phyloP scores from a whole-genome alignment of 139 green algal genomes.

The Dunaliella sp. region DNA sequence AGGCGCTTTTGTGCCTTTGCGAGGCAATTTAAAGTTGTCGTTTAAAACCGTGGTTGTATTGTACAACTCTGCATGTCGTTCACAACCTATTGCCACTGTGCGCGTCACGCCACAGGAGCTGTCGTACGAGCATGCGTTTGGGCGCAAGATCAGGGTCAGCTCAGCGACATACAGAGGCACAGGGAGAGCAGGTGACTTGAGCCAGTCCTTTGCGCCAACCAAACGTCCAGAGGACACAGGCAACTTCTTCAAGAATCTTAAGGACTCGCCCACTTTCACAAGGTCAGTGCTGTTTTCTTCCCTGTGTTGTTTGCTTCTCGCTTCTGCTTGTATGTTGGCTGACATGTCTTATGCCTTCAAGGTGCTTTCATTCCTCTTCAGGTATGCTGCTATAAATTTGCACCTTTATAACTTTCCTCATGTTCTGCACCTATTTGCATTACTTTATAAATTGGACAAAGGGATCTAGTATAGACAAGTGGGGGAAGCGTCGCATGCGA shows the following conservation, averaged over 20 bases:
- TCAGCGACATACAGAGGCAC: conserved; percentile 27
- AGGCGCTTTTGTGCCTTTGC: not conserved
- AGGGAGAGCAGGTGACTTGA: conserved; percentile 38
- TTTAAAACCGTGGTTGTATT: not conserved
- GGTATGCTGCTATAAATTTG: too few species aligned
- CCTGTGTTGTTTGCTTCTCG: too few species aligned
- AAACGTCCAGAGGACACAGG: conserved; percentile 36
- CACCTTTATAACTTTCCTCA: too few species aligned
- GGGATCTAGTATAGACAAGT: too few species aligned
- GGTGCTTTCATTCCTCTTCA: too few species aligned
- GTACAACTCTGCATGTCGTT: not conserved
- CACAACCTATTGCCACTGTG: not conserved
- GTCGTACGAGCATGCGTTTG: conserved; percentile 30
- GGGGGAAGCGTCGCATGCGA: too few species aligned
- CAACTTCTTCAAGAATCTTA: conserved; percentile 34
- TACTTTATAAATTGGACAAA: too few species aligned
- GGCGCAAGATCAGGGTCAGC: conserved; percentile 37
- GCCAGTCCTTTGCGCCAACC: conserved; percentile 22
- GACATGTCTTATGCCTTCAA: too few species aligned
- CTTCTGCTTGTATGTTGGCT: too few species aligned
- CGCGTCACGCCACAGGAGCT: conserved; percentile 31
- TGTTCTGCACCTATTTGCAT: too few species aligned
- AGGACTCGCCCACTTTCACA: conserved; percentile 40
- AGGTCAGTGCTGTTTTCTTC: too few species aligned
- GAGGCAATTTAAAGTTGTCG: not conserved